Evolutionary conservation across 108 stramenopile species (phyloP), one percentile per base, ranked within the genome.

Genomic region (Conticribra guillardii): DNA sequence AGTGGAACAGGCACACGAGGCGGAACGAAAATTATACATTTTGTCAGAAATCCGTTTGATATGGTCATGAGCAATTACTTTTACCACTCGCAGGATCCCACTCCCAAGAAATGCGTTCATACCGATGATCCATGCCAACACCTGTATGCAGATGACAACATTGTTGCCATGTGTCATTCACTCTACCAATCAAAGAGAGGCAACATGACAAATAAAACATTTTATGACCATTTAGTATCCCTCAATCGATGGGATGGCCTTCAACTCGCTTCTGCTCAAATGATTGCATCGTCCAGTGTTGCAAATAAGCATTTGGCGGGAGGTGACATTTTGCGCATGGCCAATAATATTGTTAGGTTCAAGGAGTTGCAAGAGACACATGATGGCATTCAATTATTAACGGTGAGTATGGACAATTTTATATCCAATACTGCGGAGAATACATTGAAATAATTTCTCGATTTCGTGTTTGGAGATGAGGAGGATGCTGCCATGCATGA

Each of bases 71-170:
- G 60, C 18, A 81, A 81, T 46, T 81, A 72, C 57, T 54, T 76
- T 22, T 81, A 81, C 30, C 80, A 81, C 33, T 63, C 80, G 4
- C 75, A 71, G 19, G 69, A 81, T 11, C 80, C 80, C 24, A 71
- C 80, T 0, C 76, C 76, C 16, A 65, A 79, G 41, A 54, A 67
- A 50, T 72, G 71, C 65, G 78, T 79, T n/a, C 71, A 79, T 41
- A 28, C 0, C 11, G 78, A 79, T 16, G 59, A 72, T 54, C 78
- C 78, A 0, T 79, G 78, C 47, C 21, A 63, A 27, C n/a, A 29
- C 0, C 23, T 21, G 45, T 79, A 79, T 51, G 60, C 60, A 1
- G 37, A 67, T 29, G 66, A n/a, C 37, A 41, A 41, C 37, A 41
- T 41, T 11, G 11, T 11, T 11, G 11, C 5, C 37, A 61, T 53